phyloP scores from a whole-genome alignment of 2,329 filamentous ascomycete genomes.

The Fusarium camptoceras region DNA sequence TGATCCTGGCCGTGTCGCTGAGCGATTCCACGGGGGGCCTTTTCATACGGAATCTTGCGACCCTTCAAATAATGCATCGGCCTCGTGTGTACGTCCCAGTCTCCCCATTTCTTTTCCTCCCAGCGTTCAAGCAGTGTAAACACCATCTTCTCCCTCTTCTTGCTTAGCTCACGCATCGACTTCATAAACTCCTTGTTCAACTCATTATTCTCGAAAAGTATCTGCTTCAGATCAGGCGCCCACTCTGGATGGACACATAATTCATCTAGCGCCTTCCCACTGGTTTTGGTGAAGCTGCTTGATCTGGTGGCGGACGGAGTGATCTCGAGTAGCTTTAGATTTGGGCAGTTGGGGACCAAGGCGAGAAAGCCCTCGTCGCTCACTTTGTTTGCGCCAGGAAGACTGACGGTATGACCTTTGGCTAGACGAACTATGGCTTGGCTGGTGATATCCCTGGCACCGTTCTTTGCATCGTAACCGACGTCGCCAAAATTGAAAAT shows the following conservation, averaged over 20 bases:
- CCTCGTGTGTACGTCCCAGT: not conserved
- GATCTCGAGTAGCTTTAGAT: not conserved
- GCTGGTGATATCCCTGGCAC: not conserved
- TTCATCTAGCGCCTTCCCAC: not conserved
- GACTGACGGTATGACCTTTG: not conserved
- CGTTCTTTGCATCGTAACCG: not conserved
- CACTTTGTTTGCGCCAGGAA: not conserved
- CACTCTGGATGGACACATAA: not conserved
- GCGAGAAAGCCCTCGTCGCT: not conserved
- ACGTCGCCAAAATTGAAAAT: not conserved
- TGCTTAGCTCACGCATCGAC: not conserved
- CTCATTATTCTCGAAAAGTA: not conserved
- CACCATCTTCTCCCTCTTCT: not conserved
- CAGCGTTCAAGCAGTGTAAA: not conserved
- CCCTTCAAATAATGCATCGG: not conserved
- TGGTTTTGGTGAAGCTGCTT: not conserved
- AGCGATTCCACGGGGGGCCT: not conserved
- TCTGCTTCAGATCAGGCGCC: not conserved
- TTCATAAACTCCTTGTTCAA: not conserved
- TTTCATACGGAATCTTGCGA: not conserved
- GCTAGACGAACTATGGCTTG: not conserved
- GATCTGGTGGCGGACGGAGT: not conserved
- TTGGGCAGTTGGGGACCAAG: not conserved
- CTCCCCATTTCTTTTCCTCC: not conserved
- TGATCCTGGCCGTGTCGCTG: not conserved